These are phyloP conservation scores for Yarrowia porcina DNA, from an alignment of 805 yeast genomes.

Conservation along the genomic window DNA sequence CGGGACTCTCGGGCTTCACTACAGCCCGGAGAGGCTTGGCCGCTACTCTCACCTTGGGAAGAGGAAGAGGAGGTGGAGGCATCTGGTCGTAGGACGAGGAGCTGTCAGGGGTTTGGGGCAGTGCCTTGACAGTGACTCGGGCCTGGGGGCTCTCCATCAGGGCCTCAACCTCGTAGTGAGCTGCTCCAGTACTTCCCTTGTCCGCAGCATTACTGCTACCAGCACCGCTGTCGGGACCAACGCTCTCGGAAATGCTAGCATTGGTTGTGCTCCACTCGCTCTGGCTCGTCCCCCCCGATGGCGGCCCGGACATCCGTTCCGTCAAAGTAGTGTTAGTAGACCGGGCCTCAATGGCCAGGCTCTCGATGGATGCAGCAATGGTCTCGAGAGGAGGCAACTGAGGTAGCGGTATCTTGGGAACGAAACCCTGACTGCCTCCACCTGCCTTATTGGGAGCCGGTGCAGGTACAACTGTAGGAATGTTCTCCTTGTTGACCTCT, in stretches of 20 bases:
- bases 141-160: neutral
- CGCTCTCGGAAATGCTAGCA: neutral
- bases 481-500: constrained; percentile 1
- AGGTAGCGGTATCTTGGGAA: constrained; percentile 13
- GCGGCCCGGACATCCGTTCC: neutral
- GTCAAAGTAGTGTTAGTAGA: neutral
- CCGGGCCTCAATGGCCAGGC: neutral
- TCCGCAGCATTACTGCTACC: neutral
- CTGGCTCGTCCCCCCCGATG: neutral
- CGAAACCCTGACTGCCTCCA: neutral
- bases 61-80: constrained; percentile 10
- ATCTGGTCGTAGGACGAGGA: neutral
- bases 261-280: constrained; percentile 13
- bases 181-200: neutral
- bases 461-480: neutral
- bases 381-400: constrained; percentile 9
- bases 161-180: neutral
- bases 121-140: neutral
- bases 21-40: neutral
- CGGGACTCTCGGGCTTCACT: neutral
- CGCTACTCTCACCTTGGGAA: neutral
- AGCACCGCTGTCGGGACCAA: neutral
- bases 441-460: neutral
- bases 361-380: constrained; percentile 6
- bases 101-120: constrained; percentile 7